Evolutionary conservation across 2,329 filamentous ascomycete species (phyloP), one percentile per base, ranked within the genome.

Genomic region (Cladosporium sp.): DNA sequence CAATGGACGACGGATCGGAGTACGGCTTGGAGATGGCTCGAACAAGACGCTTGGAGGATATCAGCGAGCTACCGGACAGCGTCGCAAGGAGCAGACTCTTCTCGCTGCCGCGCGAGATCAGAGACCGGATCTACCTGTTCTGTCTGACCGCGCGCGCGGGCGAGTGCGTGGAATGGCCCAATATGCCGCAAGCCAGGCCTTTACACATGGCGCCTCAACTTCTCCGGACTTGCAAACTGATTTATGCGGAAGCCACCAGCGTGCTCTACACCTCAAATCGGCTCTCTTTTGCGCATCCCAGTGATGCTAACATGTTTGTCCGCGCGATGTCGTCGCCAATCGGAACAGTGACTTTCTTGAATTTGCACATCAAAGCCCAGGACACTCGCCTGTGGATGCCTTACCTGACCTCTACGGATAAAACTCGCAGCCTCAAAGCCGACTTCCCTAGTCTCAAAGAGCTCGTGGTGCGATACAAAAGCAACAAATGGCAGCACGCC

Each of bases 301-400:
- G 68, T 49, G 77, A 78, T 66, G 75, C 75, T 11, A 78, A 78
- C 67, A 76, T 78, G 68, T 78, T 78, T 63, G 72, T 73, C 1
- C 73, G 74, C 61, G 76, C 75, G 16, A 68, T 76, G 23, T 69
- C 73, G 3, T 63, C 68, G 21, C 68, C 70, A 4, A 58, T 63
- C 14, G 66, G 69, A 13, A 67, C 67, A 16, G 71, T 74, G 34
- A 67, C 69, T 1, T 69, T 68, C 49, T 56, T 77, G 23, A 71
- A 67, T 28, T 67, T 78, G 21, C 72, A 75, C 30, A 70, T 78
- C 63, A 74, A 74, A 66, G 69, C 72, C 30, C 66, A 66, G 28
- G 77, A 78, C 57, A 74, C 72, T 23, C 69, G 75, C n/a, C 67
- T 76, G 6, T 78, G 77, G 77, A 78, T 76, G 67, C 70, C 71